phyloP scores from a whole-genome alignment of 108 stramenopile species.

The Heterococcus sp. region DNA sequence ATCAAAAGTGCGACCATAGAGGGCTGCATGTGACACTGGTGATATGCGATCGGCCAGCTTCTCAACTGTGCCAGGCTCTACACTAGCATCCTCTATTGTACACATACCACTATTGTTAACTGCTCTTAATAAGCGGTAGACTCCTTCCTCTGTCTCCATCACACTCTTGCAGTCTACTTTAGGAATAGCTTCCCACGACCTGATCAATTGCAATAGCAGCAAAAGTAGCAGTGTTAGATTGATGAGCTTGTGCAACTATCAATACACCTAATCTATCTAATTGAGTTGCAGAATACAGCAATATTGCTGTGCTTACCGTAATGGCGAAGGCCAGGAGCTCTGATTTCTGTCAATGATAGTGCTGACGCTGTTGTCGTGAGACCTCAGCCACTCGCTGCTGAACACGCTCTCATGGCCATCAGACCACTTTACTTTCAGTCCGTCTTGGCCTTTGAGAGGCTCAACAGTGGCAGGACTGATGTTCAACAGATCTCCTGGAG shows the following conservation, averaged over 20 bases:
- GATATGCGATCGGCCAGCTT: slow-evolving; percentile 7
- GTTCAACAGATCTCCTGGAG: slow-evolving; percentile 4
- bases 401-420: slow-evolving; percentile 27
- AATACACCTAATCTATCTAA: too few species aligned
- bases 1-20: slow-evolving; percentile 29
- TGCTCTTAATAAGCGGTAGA: slow-evolving; percentile 4
- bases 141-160: slow-evolving; percentile 1
- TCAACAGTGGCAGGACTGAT: not conserved
- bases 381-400: slow-evolving; percentile 13
- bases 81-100: slow-evolving; percentile 8
- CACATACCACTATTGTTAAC: slow-evolving; percentile 9
- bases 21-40: slow-evolving; percentile 10
- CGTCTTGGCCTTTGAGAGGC: not conserved
- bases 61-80: not conserved
- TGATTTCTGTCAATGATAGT: not conserved
- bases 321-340: too few species aligned
- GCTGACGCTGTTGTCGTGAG: slow-evolving; percentile 18
- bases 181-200: slow-evolving; percentile 38
- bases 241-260: too few species aligned
- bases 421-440: slow-evolving; percentile 13
- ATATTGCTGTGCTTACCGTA: too few species aligned
- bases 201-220: too few species aligned
- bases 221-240: too few species aligned
- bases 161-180: not conserved
- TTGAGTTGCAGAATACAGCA: too few species aligned